phyloP scores from a whole-genome alignment of 2,329 filamentous ascomycete species.

The Boeremia lycopersici region DNA sequence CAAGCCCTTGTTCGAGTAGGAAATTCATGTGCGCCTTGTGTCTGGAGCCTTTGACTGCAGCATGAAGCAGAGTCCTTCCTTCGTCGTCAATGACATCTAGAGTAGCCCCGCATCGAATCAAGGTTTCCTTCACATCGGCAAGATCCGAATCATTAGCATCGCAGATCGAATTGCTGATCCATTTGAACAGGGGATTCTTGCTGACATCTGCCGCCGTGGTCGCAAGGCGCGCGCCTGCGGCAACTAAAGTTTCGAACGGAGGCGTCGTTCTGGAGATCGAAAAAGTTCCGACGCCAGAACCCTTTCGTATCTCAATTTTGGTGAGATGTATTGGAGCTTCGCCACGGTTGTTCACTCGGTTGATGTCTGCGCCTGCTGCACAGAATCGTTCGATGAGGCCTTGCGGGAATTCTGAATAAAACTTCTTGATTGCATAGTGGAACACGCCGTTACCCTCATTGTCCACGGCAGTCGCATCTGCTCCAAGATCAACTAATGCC shows the following conservation, averaged over 20 bases:
- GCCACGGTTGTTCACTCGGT: background rate
- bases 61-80: background rate
- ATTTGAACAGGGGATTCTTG: background rate
- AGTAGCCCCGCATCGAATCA: background rate
- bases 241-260: background rate
- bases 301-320: background rate
- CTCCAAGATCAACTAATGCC: background rate
- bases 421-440: background rate
- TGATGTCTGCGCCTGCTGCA: background rate
- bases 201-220: background rate
- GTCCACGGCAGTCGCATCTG: background rate
- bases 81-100: background rate
- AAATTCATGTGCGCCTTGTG: background rate
- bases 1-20: background rate
- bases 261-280: background rate
- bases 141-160: background rate
- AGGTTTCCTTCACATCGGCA: background rate
- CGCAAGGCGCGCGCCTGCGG: background rate
- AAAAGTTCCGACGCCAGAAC: background rate
- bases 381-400: background rate
- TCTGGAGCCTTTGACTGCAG: background rate
- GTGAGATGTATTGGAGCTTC: background rate
- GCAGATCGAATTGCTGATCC: background rate
- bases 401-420: background rate
- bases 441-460: background rate